phyloP scores from a whole-genome alignment of 2,329 filamentous ascomycete genomes.

The Scedosporium dehoogii region DNA sequence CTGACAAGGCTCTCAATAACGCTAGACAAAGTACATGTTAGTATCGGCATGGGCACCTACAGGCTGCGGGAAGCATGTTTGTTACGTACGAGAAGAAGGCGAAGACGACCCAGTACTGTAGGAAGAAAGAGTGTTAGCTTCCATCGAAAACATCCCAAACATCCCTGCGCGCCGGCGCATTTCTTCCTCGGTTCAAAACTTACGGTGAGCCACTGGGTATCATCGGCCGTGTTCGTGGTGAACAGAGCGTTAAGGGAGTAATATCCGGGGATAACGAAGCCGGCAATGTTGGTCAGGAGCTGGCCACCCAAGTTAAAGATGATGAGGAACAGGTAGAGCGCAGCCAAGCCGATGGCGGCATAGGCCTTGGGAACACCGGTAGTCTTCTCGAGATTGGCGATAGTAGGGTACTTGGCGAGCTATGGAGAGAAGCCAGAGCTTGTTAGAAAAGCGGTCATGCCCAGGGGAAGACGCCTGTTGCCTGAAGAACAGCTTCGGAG shows the following conservation, averaged over 20 bases:
- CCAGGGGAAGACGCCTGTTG: conserved; percentile 5
- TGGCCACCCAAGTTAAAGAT: conserved; percentile 88
- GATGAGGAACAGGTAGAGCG: conserved; percentile 83
- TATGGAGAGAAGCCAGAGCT: conserved; percentile 24
- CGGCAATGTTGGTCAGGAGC: conserved; percentile 78
- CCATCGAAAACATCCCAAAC: not conserved
- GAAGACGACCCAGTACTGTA: conserved; percentile 79
- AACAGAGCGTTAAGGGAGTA: conserved; percentile 76
- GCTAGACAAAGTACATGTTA: conserved; percentile 21
- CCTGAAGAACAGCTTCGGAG: not conserved
- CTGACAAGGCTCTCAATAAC: conserved; percentile 74
- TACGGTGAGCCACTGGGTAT: conserved; percentile 73
- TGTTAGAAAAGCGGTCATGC: not conserved
- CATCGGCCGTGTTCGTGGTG: conserved; percentile 59
- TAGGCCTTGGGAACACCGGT: conserved; percentile 79
- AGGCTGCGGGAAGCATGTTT: conserved; percentile 7
- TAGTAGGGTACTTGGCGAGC: conserved; percentile 76
- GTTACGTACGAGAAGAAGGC: conserved; percentile 59
- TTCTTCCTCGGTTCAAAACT: conserved; percentile 18
- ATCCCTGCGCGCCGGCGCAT: not conserved
- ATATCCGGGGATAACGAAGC: conserved; percentile 74
- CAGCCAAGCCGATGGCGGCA: conserved; percentile 63
- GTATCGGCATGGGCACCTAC: conserved; percentile 6
- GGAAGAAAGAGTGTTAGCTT: not conserved
- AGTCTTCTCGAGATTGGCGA: conserved; percentile 81